Evolutionary conservation across 2,329 filamentous ascomycete species (phyloP), one percentile per base, ranked within the genome.

Genomic region (Clathrospora elynae): DNA sequence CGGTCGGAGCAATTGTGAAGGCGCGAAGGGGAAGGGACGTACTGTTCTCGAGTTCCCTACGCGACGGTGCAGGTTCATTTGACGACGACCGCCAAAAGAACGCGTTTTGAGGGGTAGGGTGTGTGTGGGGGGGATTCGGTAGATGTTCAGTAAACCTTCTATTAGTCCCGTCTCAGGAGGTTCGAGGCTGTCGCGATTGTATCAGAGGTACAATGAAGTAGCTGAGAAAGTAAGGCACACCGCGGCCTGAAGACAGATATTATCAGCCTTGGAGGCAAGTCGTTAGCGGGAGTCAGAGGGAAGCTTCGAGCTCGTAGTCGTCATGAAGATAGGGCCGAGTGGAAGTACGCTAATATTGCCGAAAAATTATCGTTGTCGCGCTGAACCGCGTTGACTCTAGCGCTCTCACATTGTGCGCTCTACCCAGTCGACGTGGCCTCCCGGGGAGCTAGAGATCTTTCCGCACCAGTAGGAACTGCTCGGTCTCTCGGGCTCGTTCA

Each of bases 41-140:
- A 89, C 86, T 77, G 79, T 78, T 77, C 77, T 80, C 74, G 76
- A 74, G 72, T 53, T 59, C 53, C 76, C 68, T 71, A 78, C 75
- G 70, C 74, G 75, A 75, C 75, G 77, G 78, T 91, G 90, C 91
- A 96, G 90, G 90, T 93, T 96, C 91, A 96, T 96, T 90, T 92
- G 89, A 95, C 90, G 91, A 89, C 45, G 75, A 85, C 85, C 88
- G 88, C 80, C 90, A 93, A 61, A 95, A 70, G 79, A 90, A 95
- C 89, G 89, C 90, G 90, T 89, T 73, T 72, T 64, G 41, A 20
- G 75, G 33, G 71, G 53, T 52, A 58, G 49, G 55, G 45, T 46
- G 42, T 24, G 35, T 36, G 43, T 43, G 43, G 34, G 46, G 46
- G 33, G 41, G 41, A 49, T 41, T 36, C 51, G 31, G 31, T 46